These are phyloP conservation scores for Graphilbum ipis-grandicollis DNA, from an alignment of 2,329 filamentous ascomycete genomes.

Conservation along the genomic window DNA sequence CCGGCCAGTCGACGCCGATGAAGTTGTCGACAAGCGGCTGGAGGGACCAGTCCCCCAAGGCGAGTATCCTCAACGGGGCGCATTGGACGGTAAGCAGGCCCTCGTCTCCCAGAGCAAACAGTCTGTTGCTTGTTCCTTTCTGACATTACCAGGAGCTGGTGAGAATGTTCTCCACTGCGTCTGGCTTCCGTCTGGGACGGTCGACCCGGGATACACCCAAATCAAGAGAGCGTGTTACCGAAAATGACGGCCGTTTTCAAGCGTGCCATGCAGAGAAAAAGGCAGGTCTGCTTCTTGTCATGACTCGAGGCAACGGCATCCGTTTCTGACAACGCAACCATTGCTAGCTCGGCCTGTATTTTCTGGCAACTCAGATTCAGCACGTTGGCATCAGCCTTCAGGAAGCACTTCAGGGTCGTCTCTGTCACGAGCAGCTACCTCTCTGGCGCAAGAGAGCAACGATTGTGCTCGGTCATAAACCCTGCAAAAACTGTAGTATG, in stretches of 20 bases:
- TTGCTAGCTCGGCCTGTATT: slow-evolving; percentile 4
- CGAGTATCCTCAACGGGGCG: neutral
- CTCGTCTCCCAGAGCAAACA: too few relatives aligned
- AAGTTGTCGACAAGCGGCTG: slow-evolving; percentile 6
- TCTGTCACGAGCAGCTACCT: neutral
- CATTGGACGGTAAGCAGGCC: slow-evolving; percentile 5
- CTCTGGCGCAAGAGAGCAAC: neutral
- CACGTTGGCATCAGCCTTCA: neutral
- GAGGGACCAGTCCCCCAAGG: neutral
- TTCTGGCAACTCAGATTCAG: slow-evolving; percentile 3
- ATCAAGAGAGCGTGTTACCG: neutral
- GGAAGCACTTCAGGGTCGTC: slow-evolving; percentile 3
- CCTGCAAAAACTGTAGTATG: slow-evolving; percentile 8
- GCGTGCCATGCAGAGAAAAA: slow-evolving; percentile 9
- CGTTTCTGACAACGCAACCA: neutral
- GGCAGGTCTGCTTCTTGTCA: neutral
- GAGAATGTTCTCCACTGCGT: neutral
- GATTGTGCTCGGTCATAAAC: slow-evolving; percentile 6
- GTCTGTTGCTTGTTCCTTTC: too few relatives aligned
- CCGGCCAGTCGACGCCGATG: neutral
- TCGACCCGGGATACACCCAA: slow-evolving; percentile 5
- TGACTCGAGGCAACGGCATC: too few relatives aligned
- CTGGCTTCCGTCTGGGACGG: neutral
- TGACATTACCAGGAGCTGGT: slow-evolving; percentile 1
- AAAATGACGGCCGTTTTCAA: slow-evolving; percentile 4